phyloP scores from a whole-genome alignment of 2,329 filamentous ascomycete species.

The Calonectria naviculata region DNA sequence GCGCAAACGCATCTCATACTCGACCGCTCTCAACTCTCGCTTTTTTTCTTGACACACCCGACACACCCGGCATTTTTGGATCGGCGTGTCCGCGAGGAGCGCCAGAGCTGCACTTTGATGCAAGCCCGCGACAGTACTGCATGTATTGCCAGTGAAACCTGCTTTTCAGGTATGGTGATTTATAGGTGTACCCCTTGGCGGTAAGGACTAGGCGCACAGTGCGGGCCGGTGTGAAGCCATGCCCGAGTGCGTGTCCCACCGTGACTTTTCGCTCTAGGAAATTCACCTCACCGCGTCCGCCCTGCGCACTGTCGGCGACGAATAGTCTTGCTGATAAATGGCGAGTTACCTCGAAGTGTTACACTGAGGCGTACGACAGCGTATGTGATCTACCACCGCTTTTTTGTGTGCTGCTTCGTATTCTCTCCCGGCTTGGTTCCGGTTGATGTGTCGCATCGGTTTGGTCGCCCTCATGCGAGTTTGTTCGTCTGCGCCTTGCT shows the following conservation, averaged over 20 bases:
- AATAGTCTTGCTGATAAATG: background rate
- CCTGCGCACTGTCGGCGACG: background rate
- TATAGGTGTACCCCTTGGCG: background rate
- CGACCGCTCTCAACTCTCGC: background rate
- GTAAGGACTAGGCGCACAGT: background rate
- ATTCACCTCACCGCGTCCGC: background rate
- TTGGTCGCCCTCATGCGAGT: background rate
- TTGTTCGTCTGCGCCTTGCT: background rate
- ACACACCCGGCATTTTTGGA: background rate
- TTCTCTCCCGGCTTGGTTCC: background rate
- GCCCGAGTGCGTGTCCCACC: background rate
- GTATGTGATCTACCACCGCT: background rate
- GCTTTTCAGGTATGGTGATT: background rate
- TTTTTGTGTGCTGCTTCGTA: background rate
- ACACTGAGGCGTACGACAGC: background rate
- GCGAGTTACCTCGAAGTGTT: background rate
- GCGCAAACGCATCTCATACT: background rate
- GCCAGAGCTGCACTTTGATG: background rate
- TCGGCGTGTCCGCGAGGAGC: background rate
- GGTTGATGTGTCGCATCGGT: background rate
- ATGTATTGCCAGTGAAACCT: background rate
- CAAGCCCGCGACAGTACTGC: background rate
- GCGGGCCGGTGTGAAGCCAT: background rate
- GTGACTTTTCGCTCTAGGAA: background rate
- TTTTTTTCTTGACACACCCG: background rate